phyloP scores from a whole-genome alignment of 1,284 basidiomycete species.

The Sanghuangporus baumii region DNA sequence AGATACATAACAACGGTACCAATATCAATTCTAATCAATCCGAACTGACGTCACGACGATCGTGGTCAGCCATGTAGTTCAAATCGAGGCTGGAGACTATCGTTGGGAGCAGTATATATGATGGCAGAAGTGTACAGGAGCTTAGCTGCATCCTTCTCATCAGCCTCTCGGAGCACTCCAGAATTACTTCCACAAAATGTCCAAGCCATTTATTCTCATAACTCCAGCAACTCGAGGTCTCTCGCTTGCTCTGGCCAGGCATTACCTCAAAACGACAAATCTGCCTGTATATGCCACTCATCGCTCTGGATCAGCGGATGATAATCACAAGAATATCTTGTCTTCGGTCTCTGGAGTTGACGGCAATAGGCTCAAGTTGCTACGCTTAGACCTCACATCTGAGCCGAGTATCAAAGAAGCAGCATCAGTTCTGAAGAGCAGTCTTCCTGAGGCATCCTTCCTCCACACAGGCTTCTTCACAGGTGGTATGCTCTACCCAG shows the following conservation, averaged over 20 bases:
- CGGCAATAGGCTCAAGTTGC: conserved; percentile 39
- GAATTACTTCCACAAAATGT: background rate
- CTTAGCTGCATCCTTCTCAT: background rate
- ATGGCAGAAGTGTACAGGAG: background rate
- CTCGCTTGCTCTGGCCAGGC: conserved; percentile 50
- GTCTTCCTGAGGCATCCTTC: conserved; percentile 34
- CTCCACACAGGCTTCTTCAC: conserved; percentile 53
- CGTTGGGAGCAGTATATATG: too few species aligned
- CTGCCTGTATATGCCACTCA: conserved; percentile 52
- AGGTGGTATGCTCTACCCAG: conserved; percentile 50
- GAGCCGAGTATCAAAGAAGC: conserved; percentile 47
- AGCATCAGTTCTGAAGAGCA: conserved; percentile 35
- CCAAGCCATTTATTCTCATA: conserved; percentile 40
- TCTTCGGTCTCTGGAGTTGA: conserved; percentile 37
- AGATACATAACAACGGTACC: too few species aligned
- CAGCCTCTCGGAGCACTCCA: background rate
- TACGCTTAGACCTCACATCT: conserved; percentile 45
- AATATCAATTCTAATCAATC: background rate
- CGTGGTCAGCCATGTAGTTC: background rate
- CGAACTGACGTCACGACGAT: conserved; percentile 1
- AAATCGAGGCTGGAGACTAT: background rate
- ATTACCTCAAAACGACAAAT: conserved; percentile 43
- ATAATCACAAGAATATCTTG: conserved; percentile 39
- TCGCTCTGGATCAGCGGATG: conserved; percentile 34
- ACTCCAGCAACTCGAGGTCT: conserved; percentile 46